Percentiles rank a stretch among this genome's conserved stretches.
phyloP scores from a whole-genome alignment of 164 flowering plant species.

The Malania oleifera region DNA sequence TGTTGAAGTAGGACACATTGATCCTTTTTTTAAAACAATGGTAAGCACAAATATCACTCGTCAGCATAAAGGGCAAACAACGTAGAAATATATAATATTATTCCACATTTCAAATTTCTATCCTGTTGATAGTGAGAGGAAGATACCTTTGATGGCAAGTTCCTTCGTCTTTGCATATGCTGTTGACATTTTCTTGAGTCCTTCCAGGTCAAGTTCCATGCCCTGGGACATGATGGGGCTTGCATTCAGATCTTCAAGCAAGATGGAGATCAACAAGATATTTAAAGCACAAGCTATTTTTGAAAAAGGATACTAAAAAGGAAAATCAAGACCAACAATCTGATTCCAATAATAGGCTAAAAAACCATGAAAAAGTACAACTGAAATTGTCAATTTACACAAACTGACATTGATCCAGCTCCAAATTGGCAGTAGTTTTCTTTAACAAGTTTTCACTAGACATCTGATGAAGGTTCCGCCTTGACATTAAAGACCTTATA shows the following conservation, averaged over 20 bases:
- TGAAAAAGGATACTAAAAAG: too few species aligned
- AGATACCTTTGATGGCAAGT: conserved; percentile 58
- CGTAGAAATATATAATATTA: neutral
- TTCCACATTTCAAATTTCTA: neutral
- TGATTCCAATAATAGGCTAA: too few species aligned
- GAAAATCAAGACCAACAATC: too few species aligned
- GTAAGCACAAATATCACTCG: neutral
- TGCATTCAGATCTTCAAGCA: neutral
- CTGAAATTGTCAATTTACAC: too few species aligned
- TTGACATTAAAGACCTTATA: too few species aligned
- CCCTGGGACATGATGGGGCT: conserved; percentile 32
- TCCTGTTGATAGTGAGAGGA: neutral
- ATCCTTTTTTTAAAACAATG: neutral
- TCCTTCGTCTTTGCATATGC: conserved; percentile 56
- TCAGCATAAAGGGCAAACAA: neutral
- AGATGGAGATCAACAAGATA: neutral
- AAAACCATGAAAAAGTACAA: too few species aligned
- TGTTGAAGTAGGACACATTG: neutral
- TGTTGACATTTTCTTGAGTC: conserved; percentile 46
- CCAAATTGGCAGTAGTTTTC: too few species aligned
- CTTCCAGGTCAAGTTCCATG: conserved; percentile 52
- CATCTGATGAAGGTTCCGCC: too few species aligned
- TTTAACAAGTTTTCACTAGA: too few species aligned
- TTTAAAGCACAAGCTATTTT: too few species aligned
- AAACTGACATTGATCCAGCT: too few species aligned